These are phyloP conservation scores for Brasenia schreberi DNA, from an alignment of 164 flowering plant genomes.

Conservation along the genomic window DNA sequence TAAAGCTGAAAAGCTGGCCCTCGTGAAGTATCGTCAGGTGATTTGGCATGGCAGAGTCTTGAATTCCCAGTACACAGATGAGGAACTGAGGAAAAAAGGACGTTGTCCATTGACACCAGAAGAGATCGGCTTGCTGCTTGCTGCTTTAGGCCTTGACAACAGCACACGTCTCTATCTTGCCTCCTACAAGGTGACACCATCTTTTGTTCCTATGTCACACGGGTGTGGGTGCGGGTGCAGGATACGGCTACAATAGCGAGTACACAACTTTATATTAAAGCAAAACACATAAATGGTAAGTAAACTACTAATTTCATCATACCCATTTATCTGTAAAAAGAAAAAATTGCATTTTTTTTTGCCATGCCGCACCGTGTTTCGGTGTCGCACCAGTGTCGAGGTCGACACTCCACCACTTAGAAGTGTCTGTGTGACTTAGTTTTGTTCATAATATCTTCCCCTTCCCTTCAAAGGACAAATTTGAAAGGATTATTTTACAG, in stretches of 20 bases:
- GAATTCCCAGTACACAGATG: slow-evolving; percentile 92
- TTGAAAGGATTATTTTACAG: slow-evolving; percentile 25
- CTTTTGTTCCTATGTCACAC: no score
- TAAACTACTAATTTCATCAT: no score
- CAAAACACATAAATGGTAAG: no score
- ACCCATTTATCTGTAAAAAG: no score
- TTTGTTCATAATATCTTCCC: not conserved
- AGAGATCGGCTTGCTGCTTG: slow-evolving; percentile 85
- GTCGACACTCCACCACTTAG: no score
- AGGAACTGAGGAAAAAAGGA: slow-evolving; percentile 81
- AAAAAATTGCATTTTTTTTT: no score
- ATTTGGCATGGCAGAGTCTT: slow-evolving; percentile 95
- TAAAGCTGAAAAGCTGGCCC: slow-evolving; percentile 82
- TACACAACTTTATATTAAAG: no score
- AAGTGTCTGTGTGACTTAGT: no score
- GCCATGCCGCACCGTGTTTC: no score
- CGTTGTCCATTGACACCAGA: slow-evolving; percentile 98
- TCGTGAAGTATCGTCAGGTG: slow-evolving; percentile 81
- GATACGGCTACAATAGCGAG: no score
- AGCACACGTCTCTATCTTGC: slow-evolving; percentile 90
- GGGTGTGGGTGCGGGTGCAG: no score
- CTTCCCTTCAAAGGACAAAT: not conserved
- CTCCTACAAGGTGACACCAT: slow-evolving; percentile 99
- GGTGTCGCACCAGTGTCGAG: no score
- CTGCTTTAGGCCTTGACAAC: slow-evolving; percentile 89